These are phyloP conservation scores for Hemisphaericaspora xylofermentans DNA, from an alignment of 1,139 yeast species.

Conservation along the genomic window DNA sequence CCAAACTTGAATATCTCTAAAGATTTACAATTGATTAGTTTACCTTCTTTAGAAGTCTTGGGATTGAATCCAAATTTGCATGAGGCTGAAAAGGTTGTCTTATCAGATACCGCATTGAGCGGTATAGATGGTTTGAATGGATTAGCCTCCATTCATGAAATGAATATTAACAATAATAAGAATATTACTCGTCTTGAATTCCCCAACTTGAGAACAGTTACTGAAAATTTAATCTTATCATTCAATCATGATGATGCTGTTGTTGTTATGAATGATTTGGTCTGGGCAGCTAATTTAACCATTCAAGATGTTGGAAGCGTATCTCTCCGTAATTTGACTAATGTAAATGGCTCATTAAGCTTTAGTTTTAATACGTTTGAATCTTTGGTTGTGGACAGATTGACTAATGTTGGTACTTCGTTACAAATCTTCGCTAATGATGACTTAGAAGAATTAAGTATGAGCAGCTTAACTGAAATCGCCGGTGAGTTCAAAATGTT, in stretches of 20 bases:
- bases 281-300: conserved; percentile 47
- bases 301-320: conserved; percentile 41
- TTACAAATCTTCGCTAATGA: conserved; percentile 46
- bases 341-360: conserved; percentile 43
- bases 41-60: conserved; percentile 43
- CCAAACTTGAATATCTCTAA: conserved; percentile 30
- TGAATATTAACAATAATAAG: conserved; percentile 48
- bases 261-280: conserved; percentile 36
- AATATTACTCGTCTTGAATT: conserved; percentile 41
- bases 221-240: conserved; percentile 38
- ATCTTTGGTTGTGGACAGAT: conserved; percentile 28
- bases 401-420: conserved; percentile 41
- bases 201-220: conserved; percentile 32
- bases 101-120: conserved; percentile 47
- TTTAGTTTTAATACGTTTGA: conserved; percentile 44
- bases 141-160: conserved; percentile 32
- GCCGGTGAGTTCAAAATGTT: conserved; percentile 46
- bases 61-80: conserved; percentile 40
- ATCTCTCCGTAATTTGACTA: conserved; percentile 33
- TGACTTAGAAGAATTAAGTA: conserved; percentile 32
- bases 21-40: conserved; percentile 38
- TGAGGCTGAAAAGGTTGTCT: conserved; percentile 32
- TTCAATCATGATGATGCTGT: conserved; percentile 46
- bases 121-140: conserved; percentile 37
- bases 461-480: conserved; percentile 32